Evolutionary conservation across 805 yeast species (phyloP).

Genomic region (Sugiyamaella qingdaonensis): DNA sequence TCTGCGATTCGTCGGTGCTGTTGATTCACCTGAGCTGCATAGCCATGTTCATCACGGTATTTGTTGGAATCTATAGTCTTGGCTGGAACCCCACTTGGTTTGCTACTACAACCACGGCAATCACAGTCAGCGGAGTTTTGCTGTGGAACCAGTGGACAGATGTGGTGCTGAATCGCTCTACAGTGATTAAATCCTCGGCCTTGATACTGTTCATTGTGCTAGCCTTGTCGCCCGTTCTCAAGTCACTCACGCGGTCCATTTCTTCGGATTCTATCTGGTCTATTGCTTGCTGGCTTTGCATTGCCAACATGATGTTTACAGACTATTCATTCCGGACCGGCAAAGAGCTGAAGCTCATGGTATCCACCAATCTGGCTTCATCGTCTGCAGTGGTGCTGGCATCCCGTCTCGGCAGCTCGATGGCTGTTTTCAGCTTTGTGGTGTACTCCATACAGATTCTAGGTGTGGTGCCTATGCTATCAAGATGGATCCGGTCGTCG

Average conservation of each 20-base stretch:
- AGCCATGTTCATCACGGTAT: constrained; percentile 61
- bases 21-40: constrained; percentile 63
- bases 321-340: constrained; percentile 58
- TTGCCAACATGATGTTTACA: constrained; percentile 62
- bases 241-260: constrained; percentile 82
- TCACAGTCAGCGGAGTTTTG: constrained; percentile 29
- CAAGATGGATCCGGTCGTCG: constrained; percentile 50
- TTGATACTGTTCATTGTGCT: constrained; percentile 67
- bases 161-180: constrained; percentile 7
- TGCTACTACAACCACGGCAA: constrained; percentile 25
- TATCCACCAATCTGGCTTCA: constrained; percentile 77
- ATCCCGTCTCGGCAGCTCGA: constrained; percentile 71
- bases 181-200: constrained; percentile 57
- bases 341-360: constrained; percentile 40
- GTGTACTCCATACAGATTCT: constrained; percentile 66
- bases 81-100: constrained; percentile 31
- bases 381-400: constrained; percentile 87
- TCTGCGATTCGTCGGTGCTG: constrained; percentile 66
- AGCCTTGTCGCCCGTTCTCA: constrained; percentile 83
- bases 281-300: constrained; percentile 69
- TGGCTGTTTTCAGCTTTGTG: constrained; percentile 79
- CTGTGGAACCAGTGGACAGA: constrained; percentile 23
- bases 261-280: constrained; percentile 97
- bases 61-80: constrained; percentile 46
- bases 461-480: constrained; percentile 69